Evolutionary conservation across 345 rosid genomes (phyloP).

Genomic region (Draba incana): DNA sequence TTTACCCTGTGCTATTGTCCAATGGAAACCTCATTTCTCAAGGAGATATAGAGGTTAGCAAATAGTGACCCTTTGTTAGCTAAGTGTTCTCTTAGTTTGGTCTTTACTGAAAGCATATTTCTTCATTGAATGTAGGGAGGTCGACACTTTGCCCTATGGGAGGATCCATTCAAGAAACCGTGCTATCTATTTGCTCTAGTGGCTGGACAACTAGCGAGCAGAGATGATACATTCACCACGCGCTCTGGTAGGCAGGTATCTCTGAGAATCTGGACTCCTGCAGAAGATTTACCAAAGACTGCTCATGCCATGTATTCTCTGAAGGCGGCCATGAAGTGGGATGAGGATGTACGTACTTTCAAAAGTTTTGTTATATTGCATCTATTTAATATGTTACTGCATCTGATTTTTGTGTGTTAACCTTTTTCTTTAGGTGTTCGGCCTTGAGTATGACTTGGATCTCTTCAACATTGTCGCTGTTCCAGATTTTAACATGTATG

Average conservation of each 20-base stretch:
- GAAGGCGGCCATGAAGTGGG: constrained; percentile 99
- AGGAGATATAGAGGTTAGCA: constrained; percentile 75
- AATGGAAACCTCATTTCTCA: constrained; percentile 90
- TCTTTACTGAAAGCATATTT: constrained; percentile 27
- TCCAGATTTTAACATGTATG: constrained; percentile 98
- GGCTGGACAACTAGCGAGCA: constrained; percentile 88
- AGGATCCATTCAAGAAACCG: constrained; percentile 98
- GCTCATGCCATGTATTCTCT: constrained; percentile 98
- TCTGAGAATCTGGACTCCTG: constrained; percentile 93
- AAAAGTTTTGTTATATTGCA: neutral
- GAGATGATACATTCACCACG: constrained; percentile 82
- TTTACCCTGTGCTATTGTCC: constrained; percentile 86
- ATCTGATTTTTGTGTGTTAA: constrained; percentile 4
- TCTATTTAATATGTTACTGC: constrained; percentile 9
- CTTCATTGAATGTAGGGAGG: constrained; percentile 64
- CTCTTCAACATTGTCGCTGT: constrained; percentile 98
- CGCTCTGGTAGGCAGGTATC: constrained; percentile 82
- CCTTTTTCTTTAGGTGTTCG: constrained; percentile 70
- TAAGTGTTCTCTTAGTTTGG: constrained; percentile 15
- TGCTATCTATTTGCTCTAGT: constrained; percentile 95
- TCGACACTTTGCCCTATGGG: constrained; percentile 90
- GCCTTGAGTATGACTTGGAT: constrained; percentile 96
- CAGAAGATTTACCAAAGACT: constrained; percentile 90
- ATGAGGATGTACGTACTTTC: constrained; percentile 72
- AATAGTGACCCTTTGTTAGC: constrained; percentile 16